phyloP scores from a whole-genome alignment of 306 rosid genomes.

The Fragaria ananassa region DNA sequence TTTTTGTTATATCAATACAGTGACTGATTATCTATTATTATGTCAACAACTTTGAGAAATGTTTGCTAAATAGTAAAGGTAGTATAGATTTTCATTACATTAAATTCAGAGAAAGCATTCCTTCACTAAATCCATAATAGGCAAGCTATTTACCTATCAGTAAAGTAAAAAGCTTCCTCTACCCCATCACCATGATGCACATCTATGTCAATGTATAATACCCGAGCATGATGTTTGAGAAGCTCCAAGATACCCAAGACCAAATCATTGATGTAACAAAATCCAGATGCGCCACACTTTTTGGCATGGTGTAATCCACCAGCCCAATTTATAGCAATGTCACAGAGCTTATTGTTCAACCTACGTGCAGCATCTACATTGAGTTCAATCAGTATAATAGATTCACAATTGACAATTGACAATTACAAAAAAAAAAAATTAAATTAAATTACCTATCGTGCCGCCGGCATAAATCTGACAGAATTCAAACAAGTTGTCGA shows the following conservation, averaged over 20 bases:
- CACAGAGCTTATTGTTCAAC: constrained; percentile 82
- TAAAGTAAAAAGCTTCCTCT: constrained; percentile 96
- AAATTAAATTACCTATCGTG: constrained; percentile 63
- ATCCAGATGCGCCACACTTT: constrained; percentile 98
- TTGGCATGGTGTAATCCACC: constrained; percentile 99
- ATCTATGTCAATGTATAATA: constrained; percentile 90
- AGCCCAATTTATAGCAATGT: constrained; percentile 98
- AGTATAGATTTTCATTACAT: background rate
- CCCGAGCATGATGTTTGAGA: constrained; percentile 91
- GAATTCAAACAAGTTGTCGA: constrained; percentile 92
- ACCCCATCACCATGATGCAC: constrained; percentile 99
- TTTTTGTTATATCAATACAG: background rate
- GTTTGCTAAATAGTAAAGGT: background rate
- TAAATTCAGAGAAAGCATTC: too few species aligned
- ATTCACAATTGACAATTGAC: constrained; percentile 16
- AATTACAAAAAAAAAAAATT: constrained; percentile 8
- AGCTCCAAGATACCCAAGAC: constrained; percentile 96
- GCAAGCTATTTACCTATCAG: constrained; percentile 70
- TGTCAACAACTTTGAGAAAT: background rate
- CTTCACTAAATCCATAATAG: background rate
- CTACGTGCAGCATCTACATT: constrained; percentile 91
- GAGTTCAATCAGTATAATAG: constrained; percentile 23
- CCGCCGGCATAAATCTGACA: constrained; percentile 99
- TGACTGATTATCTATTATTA: background rate
- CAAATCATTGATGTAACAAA: constrained; percentile 97